Base-by-base conservation (phyloP, 2,329 filamentous ascomycete genomes). In the Venturia oleaginea region DNA sequence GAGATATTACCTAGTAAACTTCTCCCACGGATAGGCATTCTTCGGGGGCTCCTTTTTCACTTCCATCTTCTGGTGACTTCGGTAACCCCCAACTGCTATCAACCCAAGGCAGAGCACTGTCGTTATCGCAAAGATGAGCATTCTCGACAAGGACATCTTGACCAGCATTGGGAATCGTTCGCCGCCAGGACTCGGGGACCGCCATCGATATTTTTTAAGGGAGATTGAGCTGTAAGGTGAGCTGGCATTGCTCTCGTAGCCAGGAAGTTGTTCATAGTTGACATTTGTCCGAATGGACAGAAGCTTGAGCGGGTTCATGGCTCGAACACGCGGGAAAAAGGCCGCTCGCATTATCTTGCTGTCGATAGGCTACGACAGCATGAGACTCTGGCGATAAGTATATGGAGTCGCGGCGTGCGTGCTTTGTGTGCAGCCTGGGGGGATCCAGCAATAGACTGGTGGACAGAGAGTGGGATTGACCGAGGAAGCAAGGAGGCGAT, bases 211-310 rank as follows among this genome's bases (percentile, higher is more conserved):
- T 68, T 75, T 75, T 66, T 72, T 72, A 60, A 70, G 67, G 46
- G 69, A 70, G 27, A 65, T 42, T 69, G 71, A 70, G 70, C 73
- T 76, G 69, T 74, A 72, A 19, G 75, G 74, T 48, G 75, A 76
- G n/a, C 71, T 70, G 67, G 68, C 69, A 70, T 76, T 74, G 70
- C 72, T 76, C 65, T 78, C 76, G 67, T 70, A 72, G 66, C 72
- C 73, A 59, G 77, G 77, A 64, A 81, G 68, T 70, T 76, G 76
- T 68, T 80, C 77, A 72, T 81, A 80, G 66, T 74, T 73, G 73
- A 79, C 77, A 70, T 72, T 74, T 65, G 74, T 75, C 66, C 74
- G 71, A 65, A 76, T 72, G 68, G 65, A 63, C 30, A 80, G 74
- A 68, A 80, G 71, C 67, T 78, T 78, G 66, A 78, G 72, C 30